These are phyloP conservation scores for Gastrolobium villosum DNA, from an alignment of 306 rosid species.

Conservation along the genomic window DNA sequence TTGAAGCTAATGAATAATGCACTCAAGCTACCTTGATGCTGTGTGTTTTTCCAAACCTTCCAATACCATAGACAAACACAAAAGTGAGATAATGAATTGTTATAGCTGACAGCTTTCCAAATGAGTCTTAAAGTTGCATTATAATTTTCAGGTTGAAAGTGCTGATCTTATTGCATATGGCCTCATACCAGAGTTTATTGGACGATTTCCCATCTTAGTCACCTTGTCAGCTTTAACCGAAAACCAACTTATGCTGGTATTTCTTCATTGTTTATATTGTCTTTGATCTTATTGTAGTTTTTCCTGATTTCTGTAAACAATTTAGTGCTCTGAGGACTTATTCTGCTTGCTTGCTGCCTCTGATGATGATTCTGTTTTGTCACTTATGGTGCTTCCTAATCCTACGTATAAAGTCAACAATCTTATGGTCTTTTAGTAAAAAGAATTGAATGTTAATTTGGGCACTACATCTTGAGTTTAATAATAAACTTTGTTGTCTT, in stretches of 20 bases:
- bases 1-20: slow-evolving; percentile 26
- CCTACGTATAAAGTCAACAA: neutral
- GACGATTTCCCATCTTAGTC: slow-evolving; percentile 94
- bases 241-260: slow-evolving; percentile 95
- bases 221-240: slow-evolving; percentile 91
- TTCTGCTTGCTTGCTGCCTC: slow-evolving; percentile 30
- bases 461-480: neutral
- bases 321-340: slow-evolving; percentile 14
- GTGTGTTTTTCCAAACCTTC: slow-evolving; percentile 35
- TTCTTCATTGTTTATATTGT: slow-evolving; percentile 22
- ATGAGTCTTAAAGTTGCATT: slow-evolving; percentile 43
- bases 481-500: neutral
- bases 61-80: neutral
- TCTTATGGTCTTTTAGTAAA: slow-evolving; percentile 33
- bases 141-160: slow-evolving; percentile 88
- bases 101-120: slow-evolving; percentile 17
- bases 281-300: slow-evolving; percentile 1
- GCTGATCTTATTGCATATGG: slow-evolving; percentile 96
- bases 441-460: neutral
- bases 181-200: slow-evolving; percentile 98
- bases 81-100: neutral
- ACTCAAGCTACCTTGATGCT: slow-evolving; percentile 7
- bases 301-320: slow-evolving; percentile 28
- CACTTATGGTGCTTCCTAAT: neutral
- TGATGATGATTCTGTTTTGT: slow-evolving; percentile 28